Conservation (phyloP, 2,329 filamentous ascomycete genomes). For the Tetracladium maxilliforme region DNA sequence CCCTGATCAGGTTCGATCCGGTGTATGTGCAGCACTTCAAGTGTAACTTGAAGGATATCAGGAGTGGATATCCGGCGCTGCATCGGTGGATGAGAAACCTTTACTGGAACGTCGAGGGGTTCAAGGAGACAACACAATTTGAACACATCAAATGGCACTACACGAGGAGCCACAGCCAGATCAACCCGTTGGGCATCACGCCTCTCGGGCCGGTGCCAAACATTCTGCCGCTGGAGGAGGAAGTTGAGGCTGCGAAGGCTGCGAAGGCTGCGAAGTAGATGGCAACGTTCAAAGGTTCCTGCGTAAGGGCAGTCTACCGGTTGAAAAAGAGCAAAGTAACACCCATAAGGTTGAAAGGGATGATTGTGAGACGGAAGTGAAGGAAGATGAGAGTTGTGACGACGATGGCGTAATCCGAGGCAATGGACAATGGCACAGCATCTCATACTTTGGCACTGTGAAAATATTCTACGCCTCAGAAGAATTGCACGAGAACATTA, state of each 20-base stretch:
- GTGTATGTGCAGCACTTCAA: slow-evolving; percentile 83
- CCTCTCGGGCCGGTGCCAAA: slow-evolving; percentile 75
- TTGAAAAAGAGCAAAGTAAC: too few relatives aligned
- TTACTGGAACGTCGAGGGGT: slow-evolving; percentile 55
- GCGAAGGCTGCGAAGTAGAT: too few relatives aligned
- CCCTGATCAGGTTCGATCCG: slow-evolving; percentile 32
- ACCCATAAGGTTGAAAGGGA: too few relatives aligned
- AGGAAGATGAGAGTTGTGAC: too few relatives aligned
- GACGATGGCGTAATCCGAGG: too few relatives aligned
- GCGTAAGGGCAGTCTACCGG: too few relatives aligned
- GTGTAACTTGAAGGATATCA: slow-evolving; percentile 30
- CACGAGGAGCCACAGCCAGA: slow-evolving; percentile 44
- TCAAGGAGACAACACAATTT: slow-evolving; percentile 24
- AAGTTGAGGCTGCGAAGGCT: slow-evolving; percentile 44
- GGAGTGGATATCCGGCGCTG: slow-evolving; percentile 39
- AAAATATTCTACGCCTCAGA: too few relatives aligned
- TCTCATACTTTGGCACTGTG: too few relatives aligned
- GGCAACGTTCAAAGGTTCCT: too few relatives aligned
- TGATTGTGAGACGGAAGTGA: too few relatives aligned
- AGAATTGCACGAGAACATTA: too few relatives aligned
- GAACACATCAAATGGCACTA: slow-evolving; percentile 65
- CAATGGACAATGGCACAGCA: too few relatives aligned
- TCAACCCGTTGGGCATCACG: slow-evolving; percentile 60
- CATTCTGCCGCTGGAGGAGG: slow-evolving; percentile 63
- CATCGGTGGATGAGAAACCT: slow-evolving; percentile 51